Evolutionary conservation across 148 eudicot species (phyloP).

Genomic region (Silene conica): DNA sequence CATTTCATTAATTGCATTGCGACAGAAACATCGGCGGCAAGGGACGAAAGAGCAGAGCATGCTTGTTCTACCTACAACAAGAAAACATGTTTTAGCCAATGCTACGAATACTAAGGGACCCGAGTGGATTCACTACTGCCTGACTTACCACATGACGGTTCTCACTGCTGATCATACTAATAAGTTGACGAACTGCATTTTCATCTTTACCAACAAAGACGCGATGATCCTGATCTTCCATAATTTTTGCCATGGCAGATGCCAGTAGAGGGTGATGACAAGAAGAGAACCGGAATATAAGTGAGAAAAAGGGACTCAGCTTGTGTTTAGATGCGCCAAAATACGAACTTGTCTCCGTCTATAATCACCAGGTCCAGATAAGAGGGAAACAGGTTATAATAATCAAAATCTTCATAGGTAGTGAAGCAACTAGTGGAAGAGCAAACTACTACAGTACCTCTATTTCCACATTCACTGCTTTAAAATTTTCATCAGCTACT

Average conservation of each 20-base stretch:
- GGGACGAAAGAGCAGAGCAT: slow-evolving; percentile 87
- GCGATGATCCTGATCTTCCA: slow-evolving; percentile 82
- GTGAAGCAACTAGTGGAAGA: background rate
- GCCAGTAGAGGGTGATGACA: slow-evolving; percentile 97
- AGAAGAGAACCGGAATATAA: slow-evolving; percentile 97
- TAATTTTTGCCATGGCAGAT: slow-evolving; percentile 89
- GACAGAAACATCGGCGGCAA: slow-evolving; percentile 80
- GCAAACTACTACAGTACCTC: slow-evolving; percentile 50
- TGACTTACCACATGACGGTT: slow-evolving; percentile 87
- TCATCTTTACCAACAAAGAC: slow-evolving; percentile 92
- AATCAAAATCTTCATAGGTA: slow-evolving; percentile 8
- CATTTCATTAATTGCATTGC: slow-evolving; percentile 82
- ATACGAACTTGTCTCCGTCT: slow-evolving; percentile 88
- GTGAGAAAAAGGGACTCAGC: slow-evolving; percentile 95
- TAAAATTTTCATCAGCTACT: slow-evolving; percentile 84
- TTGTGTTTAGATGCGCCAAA: slow-evolving; percentile 91
- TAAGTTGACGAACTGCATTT: slow-evolving; percentile 96
- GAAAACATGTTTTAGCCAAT: slow-evolving; percentile 16
- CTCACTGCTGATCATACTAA: slow-evolving; percentile 97
- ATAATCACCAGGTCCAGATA: slow-evolving; percentile 29
- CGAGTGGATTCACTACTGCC: background rate
- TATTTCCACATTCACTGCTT: slow-evolving; percentile 82
- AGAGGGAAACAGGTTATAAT: slow-evolving; percentile 22
- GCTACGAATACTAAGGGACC: background rate
- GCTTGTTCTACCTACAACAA: slow-evolving; percentile 93